Conservation (phyloP, 371 early-diverging fungal species). For the Syncephalastrum racemosum region DNA sequence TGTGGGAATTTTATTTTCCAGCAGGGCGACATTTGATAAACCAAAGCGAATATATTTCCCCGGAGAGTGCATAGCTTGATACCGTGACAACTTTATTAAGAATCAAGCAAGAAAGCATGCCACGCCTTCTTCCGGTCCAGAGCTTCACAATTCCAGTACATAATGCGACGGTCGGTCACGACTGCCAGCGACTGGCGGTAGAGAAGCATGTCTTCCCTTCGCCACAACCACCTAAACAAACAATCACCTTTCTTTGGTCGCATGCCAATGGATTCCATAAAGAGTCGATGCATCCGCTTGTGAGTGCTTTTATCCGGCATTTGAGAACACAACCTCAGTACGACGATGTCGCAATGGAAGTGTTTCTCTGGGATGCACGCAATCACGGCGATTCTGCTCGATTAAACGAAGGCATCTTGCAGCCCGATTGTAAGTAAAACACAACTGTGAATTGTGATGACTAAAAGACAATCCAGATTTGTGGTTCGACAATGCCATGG, state of each 20-base stretch:
- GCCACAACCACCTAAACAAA: slow-evolving; percentile 12
- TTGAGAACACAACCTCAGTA: slow-evolving; percentile 23
- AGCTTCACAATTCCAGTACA: slow-evolving; percentile 23
- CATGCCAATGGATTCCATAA: slow-evolving; percentile 49
- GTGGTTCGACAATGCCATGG: slow-evolving; percentile 36
- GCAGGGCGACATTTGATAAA: no score
- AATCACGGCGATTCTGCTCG: slow-evolving; percentile 50
- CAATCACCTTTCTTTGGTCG: slow-evolving; percentile 29
- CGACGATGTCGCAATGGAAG: slow-evolving; percentile 24
- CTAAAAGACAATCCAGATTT: slow-evolving; percentile 15
- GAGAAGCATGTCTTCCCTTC: slow-evolving; percentile 34
- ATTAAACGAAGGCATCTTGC: slow-evolving; percentile 27
- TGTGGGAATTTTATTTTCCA: no score
- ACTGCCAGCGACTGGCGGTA: slow-evolving; percentile 26
- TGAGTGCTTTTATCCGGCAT: slow-evolving; percentile 20
- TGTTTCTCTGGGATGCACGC: slow-evolving; percentile 43
- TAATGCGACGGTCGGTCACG: slow-evolving; percentile 22
- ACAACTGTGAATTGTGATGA: no score
- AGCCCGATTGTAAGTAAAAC: slow-evolving; percentile 26
- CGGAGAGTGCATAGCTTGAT: no score
- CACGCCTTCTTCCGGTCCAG: slow-evolving; percentile 7
- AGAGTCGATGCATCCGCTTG: slow-evolving; percentile 38
- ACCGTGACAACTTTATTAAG: no score
- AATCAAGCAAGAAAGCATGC: slow-evolving; percentile 8
- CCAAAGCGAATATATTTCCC: no score